Evolutionary conservation across 129 eudicot genomes (phyloP).

Genomic region (Centrapalus pauciflorus): DNA sequence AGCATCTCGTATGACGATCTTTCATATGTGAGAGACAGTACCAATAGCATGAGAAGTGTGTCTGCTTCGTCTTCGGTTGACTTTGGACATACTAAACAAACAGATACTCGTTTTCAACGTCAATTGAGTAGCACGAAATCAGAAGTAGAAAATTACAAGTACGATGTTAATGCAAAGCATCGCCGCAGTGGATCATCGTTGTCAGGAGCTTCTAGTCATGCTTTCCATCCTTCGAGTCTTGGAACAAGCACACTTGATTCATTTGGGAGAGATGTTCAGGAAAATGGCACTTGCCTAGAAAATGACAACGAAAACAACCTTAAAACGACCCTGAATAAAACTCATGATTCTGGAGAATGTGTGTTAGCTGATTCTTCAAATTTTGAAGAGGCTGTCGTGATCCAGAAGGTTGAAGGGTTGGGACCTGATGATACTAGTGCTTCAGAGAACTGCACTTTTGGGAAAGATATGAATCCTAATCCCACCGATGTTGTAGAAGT

Average conservation of each 20-base stretch:
- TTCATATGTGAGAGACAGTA: slow-evolving; percentile 59
- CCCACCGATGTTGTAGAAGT: slow-evolving; percentile 30
- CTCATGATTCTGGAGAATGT: slow-evolving; percentile 23
- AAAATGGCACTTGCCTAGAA: slow-evolving; percentile 22
- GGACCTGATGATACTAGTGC: slow-evolving; percentile 10
- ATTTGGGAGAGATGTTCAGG: slow-evolving; percentile 28
- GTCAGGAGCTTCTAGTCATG: slow-evolving; percentile 61
- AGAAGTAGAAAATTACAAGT: slow-evolving; percentile 52
- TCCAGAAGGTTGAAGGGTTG: slow-evolving; percentile 28
- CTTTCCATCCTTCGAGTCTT: slow-evolving; percentile 39
- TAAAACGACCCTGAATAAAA: slow-evolving; percentile 12
- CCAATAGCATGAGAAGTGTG: slow-evolving; percentile 65
- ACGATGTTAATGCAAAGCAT: slow-evolving; percentile 40
- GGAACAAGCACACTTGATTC: slow-evolving; percentile 39
- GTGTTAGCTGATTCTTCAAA: slow-evolving; percentile 20
- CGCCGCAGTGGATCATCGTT: slow-evolving; percentile 59
- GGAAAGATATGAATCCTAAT: slow-evolving; percentile 16
- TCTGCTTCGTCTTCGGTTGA: slow-evolving; percentile 73
- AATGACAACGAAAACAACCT: background rate
- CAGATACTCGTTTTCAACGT: slow-evolving; percentile 38
- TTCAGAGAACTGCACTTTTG: slow-evolving; percentile 17
- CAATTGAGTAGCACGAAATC: slow-evolving; percentile 62
- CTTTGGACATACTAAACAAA: slow-evolving; percentile 26
- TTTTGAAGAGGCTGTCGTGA: slow-evolving; percentile 31
- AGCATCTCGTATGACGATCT: slow-evolving; percentile 67